phyloP scores from a whole-genome alignment of 305 asterid genomes.

The Salvia sclarea region DNA sequence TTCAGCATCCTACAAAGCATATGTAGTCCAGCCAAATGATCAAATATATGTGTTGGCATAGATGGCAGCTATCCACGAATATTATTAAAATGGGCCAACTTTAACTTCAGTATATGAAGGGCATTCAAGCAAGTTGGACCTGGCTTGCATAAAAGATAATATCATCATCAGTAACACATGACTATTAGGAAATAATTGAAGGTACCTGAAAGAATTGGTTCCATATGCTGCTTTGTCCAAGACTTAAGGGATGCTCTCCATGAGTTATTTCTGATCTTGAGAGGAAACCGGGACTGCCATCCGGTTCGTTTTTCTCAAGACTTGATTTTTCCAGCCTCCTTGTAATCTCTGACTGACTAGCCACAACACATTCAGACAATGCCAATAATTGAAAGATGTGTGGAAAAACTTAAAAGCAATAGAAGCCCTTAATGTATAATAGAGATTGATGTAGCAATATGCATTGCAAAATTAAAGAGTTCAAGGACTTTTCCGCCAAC shows the following conservation, averaged over 20 bases:
- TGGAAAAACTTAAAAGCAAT: neutral
- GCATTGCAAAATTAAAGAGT: neutral
- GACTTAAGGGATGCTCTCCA: constrained; percentile 94
- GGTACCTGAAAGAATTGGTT: constrained; percentile 92
- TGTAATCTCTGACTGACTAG: constrained; percentile 95
- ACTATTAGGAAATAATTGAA: constrained; percentile 20
- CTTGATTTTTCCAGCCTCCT: constrained; percentile 81
- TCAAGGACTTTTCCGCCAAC: neutral
- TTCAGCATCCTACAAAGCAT: constrained; percentile 73
- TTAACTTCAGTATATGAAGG: constrained; percentile 18
- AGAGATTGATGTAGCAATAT: neutral
- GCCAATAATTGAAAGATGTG: constrained; percentile 38
- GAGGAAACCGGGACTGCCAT: constrained; percentile 71
- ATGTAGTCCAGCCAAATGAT: constrained; percentile 29
- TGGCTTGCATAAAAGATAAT: constrained; percentile 8
- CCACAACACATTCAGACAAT: constrained; percentile 75
- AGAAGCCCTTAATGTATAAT: constrained; percentile 1
- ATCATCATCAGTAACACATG: neutral
- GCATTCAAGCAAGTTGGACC: constrained; percentile 16
- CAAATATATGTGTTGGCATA: constrained; percentile 10
- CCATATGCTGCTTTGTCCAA: constrained; percentile 90
- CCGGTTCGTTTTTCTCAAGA: constrained; percentile 54
- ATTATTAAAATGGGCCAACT: constrained; percentile 17
- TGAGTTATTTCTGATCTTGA: constrained; percentile 82
- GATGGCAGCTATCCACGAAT: constrained; percentile 22